These are phyloP conservation scores for Phytophthora cryptogea DNA, from an alignment of 352 stramenopile species.

Conservation along the genomic window DNA sequence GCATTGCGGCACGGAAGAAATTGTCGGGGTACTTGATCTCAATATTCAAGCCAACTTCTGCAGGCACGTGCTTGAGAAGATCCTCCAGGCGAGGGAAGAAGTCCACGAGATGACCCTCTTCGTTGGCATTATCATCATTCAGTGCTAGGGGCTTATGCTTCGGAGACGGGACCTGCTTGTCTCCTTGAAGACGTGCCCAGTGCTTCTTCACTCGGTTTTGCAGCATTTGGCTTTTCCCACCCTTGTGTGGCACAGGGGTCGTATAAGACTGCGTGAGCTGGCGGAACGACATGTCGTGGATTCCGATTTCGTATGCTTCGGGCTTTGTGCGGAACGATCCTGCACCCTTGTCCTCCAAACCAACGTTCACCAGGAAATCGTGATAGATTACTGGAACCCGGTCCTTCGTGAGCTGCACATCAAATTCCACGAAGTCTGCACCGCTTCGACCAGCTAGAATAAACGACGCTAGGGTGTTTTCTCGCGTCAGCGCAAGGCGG, in stretches of 20 bases:
- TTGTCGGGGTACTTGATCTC: constrained; percentile 85
- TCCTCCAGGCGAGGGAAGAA: constrained; percentile 74
- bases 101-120: constrained; percentile 66
- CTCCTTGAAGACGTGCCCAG: constrained; percentile 49
- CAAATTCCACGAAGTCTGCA: constrained; percentile 85
- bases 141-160: constrained; percentile 4
- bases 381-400: constrained; percentile 79
- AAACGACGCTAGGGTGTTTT: constrained; percentile 81
- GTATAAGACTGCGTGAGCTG: constrained; percentile 62
- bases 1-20: constrained; percentile 45
- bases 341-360: constrained; percentile 60
- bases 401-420: constrained; percentile 85
- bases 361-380: constrained; percentile 73
- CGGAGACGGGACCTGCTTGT: constrained; percentile 19
- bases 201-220: constrained; percentile 74
- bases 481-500: constrained; percentile 63
- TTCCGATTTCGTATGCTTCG: constrained; percentile 67
- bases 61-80: constrained; percentile 74
- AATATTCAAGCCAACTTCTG: constrained; percentile 74
- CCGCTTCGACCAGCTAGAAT: constrained; percentile 67
- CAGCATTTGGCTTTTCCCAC: constrained; percentile 36
- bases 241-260: constrained; percentile 39
- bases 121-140: constrained; percentile 10
- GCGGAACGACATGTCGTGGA: constrained; percentile 70
- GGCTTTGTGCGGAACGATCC: constrained; percentile 47